Percentiles rank a stretch among this genome's conserved stretches.
phyloP scores from a whole-genome alignment of 169 alveolate species.

The Cryptosporidium andersoni region DNA sequence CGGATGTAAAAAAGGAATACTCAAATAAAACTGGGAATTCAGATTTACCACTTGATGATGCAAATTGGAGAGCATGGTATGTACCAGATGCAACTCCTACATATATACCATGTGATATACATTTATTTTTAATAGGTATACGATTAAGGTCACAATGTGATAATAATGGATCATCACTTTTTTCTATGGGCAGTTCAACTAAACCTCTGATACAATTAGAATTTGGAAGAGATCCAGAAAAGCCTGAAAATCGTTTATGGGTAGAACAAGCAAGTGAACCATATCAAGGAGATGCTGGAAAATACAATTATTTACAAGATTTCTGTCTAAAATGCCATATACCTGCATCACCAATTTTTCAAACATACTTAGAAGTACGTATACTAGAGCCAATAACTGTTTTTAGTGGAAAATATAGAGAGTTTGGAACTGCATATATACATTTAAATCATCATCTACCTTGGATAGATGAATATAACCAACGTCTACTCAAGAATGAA shows the following conservation, averaged over 20 bases:
- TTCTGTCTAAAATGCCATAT: constrained; percentile 66
- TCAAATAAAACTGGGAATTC: background rate
- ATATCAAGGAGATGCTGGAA: constrained; percentile 53
- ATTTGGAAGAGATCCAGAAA: constrained; percentile 70
- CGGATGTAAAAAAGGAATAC: constrained; percentile 1
- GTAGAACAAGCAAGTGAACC: constrained; percentile 67
- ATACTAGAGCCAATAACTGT: constrained; percentile 57
- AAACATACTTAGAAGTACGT: constrained; percentile 60
- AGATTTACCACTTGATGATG: background rate
- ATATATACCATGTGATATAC: constrained; percentile 69
- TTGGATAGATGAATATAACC: constrained; percentile 69
- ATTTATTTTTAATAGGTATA: constrained; percentile 51
- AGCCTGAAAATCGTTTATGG: constrained; percentile 70
- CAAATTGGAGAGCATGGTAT: constrained; percentile 23
- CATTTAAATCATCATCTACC: constrained; percentile 69
- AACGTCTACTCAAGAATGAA: constrained; percentile 51
- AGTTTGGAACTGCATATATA: constrained; percentile 64
- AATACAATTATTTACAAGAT: constrained; percentile 44
- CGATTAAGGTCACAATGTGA: constrained; percentile 55
- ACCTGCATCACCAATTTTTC: constrained; percentile 68
- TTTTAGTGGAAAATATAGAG: constrained; percentile 61
- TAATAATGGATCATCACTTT: constrained; percentile 4
- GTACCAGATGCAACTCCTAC: constrained; percentile 67
- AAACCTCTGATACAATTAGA: constrained; percentile 63
- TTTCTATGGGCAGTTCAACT: constrained; percentile 37